phyloP scores from a whole-genome alignment of 352 stramenopile species.

The Phytopythium montanum region DNA sequence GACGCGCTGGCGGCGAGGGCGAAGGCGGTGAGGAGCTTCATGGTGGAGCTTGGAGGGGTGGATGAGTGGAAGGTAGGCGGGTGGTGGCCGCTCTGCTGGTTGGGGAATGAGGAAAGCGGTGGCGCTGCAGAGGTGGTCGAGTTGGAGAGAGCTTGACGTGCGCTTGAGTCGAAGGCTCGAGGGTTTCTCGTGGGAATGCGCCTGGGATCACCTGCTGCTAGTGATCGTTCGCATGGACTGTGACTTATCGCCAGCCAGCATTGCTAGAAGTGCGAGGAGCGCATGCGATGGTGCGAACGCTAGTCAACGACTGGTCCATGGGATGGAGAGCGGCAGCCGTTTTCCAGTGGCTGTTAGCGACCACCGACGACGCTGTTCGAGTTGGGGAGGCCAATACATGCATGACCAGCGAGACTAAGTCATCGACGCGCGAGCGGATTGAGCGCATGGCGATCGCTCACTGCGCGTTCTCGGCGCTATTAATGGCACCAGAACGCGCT shows the following conservation, averaged over 20 bases:
- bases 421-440: not conserved
- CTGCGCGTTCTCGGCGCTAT: not conserved
- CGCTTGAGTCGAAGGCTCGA: not conserved
- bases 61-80: not conserved
- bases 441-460: not conserved
- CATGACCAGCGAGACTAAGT: not conserved
- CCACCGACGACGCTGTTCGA: not conserved
- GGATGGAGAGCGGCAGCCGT: not conserved
- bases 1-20: not conserved
- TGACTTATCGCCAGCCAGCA: not conserved
- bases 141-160: not conserved
- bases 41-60: not conserved
- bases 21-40: slow-evolving; percentile 6
- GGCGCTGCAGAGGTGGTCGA: not conserved
- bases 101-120: not conserved
- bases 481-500: not conserved
- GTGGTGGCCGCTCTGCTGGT: slow-evolving; percentile 3
- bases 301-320: not conserved
- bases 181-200: not conserved
- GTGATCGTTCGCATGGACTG: not conserved
- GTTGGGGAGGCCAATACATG: not conserved
- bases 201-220: not conserved
- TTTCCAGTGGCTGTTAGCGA: not conserved
- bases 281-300: not conserved
- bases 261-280: not conserved